phyloP scores from a whole-genome alignment of 805 yeast genomes.

The Wickerhamomyces pijperi region DNA sequence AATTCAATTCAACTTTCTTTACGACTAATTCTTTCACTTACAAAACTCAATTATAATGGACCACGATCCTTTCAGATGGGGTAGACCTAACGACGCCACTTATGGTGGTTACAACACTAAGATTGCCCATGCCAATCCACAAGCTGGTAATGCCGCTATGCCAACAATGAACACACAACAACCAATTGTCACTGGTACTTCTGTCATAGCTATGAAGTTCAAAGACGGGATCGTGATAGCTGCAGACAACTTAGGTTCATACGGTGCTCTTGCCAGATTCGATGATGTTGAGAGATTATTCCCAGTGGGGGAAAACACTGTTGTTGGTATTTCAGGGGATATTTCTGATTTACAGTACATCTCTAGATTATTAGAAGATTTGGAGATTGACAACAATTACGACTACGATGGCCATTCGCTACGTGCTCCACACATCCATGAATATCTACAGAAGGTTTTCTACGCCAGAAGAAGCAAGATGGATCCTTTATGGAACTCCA shows the following conservation, averaged over 20 bases:
- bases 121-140: constrained; percentile 51
- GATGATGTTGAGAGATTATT: constrained; percentile 76
- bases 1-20: neutral
- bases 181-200: constrained; percentile 94
- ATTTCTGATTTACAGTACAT: constrained; percentile 86
- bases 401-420: constrained; percentile 59
- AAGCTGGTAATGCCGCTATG: constrained; percentile 18
- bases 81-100: constrained; percentile 75
- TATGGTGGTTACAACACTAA: constrained; percentile 73
- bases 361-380: constrained; percentile 61
- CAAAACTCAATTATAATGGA: constrained; percentile 42
- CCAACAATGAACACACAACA: constrained; percentile 84
- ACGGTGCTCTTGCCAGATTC: constrained; percentile 86
- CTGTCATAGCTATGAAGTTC: constrained; percentile 86
- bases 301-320: constrained; percentile 73
- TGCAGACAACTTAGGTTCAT: constrained; percentile 88
- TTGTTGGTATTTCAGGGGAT: constrained; percentile 93
- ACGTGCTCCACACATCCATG: constrained; percentile 82
- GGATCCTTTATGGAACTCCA: constrained; percentile 95
- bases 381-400: constrained; percentile 70
- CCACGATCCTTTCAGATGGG: constrained; percentile 94
- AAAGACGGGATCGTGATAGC: constrained; percentile 87
- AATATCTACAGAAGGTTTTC: constrained; percentile 73
- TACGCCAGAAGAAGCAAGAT: constrained; percentile 83
- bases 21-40: neutral